Conservation (phyloP, 225 moss, liverwort and hornwort genomes). For the Pleurozium schreberi region DNA sequence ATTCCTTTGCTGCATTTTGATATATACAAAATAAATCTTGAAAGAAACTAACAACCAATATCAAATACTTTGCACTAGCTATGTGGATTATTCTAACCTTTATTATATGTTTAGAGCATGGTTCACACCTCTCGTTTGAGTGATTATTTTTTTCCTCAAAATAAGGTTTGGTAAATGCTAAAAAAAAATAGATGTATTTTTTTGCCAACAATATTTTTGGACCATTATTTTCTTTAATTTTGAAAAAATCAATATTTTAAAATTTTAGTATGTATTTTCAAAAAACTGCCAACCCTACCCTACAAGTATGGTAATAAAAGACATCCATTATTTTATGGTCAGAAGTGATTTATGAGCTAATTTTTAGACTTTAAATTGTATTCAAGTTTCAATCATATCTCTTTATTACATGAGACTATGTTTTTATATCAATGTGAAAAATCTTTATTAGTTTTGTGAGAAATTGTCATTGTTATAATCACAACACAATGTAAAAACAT, state of each 20-base stretch:
- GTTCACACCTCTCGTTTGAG: rapidly evolving
- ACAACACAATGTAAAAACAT: not conserved
- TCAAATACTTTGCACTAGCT: too few species aligned
- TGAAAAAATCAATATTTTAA: rapidly evolving
- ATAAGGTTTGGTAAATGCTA: not conserved
- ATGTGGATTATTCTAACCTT: too few species aligned
- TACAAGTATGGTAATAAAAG: too few species aligned
- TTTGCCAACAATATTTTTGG: rapidly evolving
- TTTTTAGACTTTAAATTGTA: not conserved
- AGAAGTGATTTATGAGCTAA: not conserved
- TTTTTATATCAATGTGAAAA: not conserved
- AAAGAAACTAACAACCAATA: too few species aligned
- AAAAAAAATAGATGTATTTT: not conserved
- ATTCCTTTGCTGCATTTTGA: too few species aligned
- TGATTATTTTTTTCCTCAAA: not conserved
- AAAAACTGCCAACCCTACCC: rapidly evolving
- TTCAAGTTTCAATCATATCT: not conserved
- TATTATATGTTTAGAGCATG: not conserved
- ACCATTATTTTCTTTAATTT: not conserved
- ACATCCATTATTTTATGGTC: not conserved
- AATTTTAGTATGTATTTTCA: not conserved
- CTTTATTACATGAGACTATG: rapidly evolving
- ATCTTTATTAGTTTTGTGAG: not conserved
- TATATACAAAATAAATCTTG: too few species aligned
- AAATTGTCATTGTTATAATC: not conserved